Evolutionary conservation across 768 basidiomycete species (phyloP).

Genomic region (Macrocybe gigantea): DNA sequence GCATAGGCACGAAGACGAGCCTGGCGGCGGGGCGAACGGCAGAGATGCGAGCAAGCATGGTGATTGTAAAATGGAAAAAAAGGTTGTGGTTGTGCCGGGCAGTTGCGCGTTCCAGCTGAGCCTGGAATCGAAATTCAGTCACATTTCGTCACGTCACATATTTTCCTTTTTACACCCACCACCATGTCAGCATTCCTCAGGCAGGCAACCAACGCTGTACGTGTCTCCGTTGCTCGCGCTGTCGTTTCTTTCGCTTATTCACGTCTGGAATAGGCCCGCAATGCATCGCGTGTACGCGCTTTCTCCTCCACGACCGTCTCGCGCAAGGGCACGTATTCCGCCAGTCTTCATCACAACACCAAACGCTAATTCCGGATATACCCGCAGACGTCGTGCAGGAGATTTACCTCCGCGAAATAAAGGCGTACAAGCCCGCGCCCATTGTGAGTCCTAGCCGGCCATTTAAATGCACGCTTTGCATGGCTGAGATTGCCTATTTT

Average conservation of each 20-base stretch:
- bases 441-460: conserved; percentile 42
- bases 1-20: conserved; percentile 25
- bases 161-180: conserved; percentile 29
- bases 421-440: conserved; percentile 76
- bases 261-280: conserved; percentile 40
- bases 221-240: conserved; percentile 12
- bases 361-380: conserved; percentile 29
- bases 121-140: conserved; percentile 10
- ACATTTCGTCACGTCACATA: conserved; percentile 37
- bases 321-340: conserved; percentile 53
- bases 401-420: conserved; percentile 85
- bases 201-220: conserved; percentile 46
- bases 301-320: conserved; percentile 56
- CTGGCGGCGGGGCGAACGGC: conserved; percentile 38
- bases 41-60: conserved; percentile 37
- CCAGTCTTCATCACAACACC: background rate
- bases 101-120: conserved; percentile 12
- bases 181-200: conserved; percentile 68
- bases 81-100: conserved; percentile 4
- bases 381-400: conserved; percentile 88
- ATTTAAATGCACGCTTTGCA: no score
- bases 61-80: conserved; percentile 13
- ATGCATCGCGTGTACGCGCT: conserved; percentile 43
- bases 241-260: background rate
- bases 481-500: background rate